phyloP scores from a whole-genome alignment of 139 green algal genomes.

The Ettlia oleoabundans region DNA sequence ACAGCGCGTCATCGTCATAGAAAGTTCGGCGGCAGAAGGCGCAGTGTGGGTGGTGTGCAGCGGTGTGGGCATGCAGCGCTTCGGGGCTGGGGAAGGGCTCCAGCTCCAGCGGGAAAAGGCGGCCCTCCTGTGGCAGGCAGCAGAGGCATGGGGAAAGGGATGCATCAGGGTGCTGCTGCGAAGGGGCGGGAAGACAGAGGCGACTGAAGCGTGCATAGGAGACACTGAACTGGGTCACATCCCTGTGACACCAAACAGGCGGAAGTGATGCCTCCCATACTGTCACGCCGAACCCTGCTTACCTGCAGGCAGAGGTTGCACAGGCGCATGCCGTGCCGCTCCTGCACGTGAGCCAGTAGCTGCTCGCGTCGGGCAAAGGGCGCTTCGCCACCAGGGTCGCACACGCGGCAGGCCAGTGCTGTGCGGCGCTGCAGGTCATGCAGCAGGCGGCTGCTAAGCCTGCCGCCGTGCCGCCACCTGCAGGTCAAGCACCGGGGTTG shows the following conservation, averaged over 20 bases:
- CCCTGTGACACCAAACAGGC: no score
- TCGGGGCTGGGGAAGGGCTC: constrained; percentile 17
- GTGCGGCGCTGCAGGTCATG: constrained; percentile 47
- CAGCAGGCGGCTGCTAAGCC: constrained; percentile 20
- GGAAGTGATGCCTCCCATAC: background rate
- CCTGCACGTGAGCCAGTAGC: constrained; percentile 54
- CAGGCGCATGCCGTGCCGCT: constrained; percentile 42
- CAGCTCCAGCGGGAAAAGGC: constrained; percentile 64
- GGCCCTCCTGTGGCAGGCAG: constrained; percentile 39
- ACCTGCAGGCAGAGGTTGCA: constrained; percentile 58
- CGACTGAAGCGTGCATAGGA: no score
- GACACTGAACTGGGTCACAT: no score
- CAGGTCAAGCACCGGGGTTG: no score
- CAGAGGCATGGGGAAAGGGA: background rate
- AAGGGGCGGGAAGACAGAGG: no score
- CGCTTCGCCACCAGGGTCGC: constrained; percentile 43
- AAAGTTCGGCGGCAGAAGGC: constrained; percentile 69
- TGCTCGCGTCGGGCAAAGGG: constrained; percentile 50
- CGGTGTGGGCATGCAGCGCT: constrained; percentile 56
- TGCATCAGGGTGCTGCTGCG: no score
- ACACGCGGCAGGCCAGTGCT: constrained; percentile 56
- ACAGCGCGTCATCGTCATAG: constrained; percentile 70
- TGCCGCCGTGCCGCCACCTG: constrained; percentile 5
- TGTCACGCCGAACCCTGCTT: background rate
- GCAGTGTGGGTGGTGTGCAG: constrained; percentile 62